These are phyloP conservation scores for Cystobasidium sp. DNA, from an alignment of 1,284 basidiomycete species.

Conservation along the genomic window DNA sequence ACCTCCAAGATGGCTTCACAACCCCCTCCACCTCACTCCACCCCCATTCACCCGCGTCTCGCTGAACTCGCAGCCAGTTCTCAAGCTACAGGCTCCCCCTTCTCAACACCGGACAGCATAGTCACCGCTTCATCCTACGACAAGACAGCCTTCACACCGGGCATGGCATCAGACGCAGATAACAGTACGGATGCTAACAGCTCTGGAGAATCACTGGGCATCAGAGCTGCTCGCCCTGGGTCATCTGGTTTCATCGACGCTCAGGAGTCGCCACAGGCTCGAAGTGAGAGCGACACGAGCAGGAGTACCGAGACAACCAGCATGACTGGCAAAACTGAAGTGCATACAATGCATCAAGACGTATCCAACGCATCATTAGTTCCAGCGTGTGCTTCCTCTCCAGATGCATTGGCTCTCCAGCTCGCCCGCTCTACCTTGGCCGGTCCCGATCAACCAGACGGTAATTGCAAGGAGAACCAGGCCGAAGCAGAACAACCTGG, in stretches of 20 bases:
- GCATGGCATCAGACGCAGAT: background rate
- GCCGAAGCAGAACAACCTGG: background rate
- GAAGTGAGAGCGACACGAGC: background rate
- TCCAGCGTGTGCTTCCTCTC: background rate
- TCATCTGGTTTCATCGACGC: conserved; percentile 11
- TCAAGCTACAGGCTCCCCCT: conserved; percentile 12
- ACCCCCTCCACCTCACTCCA: conserved; percentile 11
- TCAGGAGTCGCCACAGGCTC: background rate
- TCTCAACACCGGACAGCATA: conserved; percentile 26
- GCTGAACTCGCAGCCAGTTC: background rate
- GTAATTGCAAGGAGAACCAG: background rate
- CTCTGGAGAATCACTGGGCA: conserved; percentile 38
- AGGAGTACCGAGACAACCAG: background rate
- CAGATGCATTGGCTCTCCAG: background rate
- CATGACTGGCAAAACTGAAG: background rate
- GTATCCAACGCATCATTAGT: background rate
- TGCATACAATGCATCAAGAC: background rate
- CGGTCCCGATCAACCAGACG: background rate
- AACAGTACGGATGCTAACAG: background rate
- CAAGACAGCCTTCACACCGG: background rate
- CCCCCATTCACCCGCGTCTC: conserved; percentile 7
- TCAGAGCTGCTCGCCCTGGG: conserved; percentile 4
- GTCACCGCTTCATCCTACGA: conserved; percentile 8
- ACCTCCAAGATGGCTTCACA: background rate
- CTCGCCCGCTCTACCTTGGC: background rate